These are phyloP conservation scores for Annulohypoxylon stygium DNA, from an alignment of 495 filamentous ascomycete species.

Conservation along the genomic window DNA sequence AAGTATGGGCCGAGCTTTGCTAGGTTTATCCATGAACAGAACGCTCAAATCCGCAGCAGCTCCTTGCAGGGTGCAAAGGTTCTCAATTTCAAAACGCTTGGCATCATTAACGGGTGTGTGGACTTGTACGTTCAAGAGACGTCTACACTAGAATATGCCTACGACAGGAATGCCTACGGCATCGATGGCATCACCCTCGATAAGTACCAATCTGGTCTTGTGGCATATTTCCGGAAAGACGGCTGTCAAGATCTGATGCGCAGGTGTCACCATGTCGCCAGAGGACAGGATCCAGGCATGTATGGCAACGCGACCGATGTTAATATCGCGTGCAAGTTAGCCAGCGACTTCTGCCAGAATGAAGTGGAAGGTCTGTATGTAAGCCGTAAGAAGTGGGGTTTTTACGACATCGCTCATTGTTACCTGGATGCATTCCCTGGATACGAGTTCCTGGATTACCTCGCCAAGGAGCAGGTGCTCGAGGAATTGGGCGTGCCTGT, in stretches of 20 bases:
- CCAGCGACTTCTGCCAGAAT: conserved; percentile 57
- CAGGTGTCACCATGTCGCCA: conserved; percentile 59
- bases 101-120: conserved; percentile 79
- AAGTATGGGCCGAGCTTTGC: conserved; percentile 71
- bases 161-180: conserved; percentile 77
- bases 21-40: conserved; percentile 71
- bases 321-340: conserved; percentile 58
- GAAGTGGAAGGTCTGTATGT: conserved; percentile 61
- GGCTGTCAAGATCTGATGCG: conserved; percentile 63
- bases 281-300: conserved; percentile 58
- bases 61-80: conserved; percentile 57
- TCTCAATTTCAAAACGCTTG: conserved; percentile 68
- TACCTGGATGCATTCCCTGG: conserved; percentile 72
- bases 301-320: conserved; percentile 61
- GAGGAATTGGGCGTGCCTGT: conserved; percentile 72
- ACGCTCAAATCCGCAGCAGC: conserved; percentile 62
- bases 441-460: conserved; percentile 68
- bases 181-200: conserved; percentile 68
- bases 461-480: conserved; percentile 70
- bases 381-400: conserved; percentile 47
- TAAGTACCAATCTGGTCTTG: conserved; percentile 50
- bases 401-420: conserved; percentile 70
- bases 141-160: conserved; percentile 72
- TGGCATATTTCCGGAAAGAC: conserved; percentile 54
- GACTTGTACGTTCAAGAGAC: conserved; percentile 74